Percentiles rank a stretch among this genome's conserved stretches.
Evolutionary conservation across 1,284 basidiomycete genomes (phyloP).

Genomic region (Trichosporon sp.): DNA sequence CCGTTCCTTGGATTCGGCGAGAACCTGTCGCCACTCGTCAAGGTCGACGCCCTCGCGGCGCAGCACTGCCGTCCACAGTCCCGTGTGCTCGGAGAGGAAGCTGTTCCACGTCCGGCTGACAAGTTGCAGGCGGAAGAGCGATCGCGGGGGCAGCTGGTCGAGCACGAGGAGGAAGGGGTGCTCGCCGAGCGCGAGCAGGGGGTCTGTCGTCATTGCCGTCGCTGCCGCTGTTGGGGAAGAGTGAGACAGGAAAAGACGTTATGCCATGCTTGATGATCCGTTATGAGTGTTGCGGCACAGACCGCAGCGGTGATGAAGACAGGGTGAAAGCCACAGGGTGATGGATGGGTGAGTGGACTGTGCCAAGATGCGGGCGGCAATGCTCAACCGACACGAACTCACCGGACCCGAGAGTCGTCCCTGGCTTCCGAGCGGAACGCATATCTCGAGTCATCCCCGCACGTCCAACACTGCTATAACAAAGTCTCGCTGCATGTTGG

Average conservation of each 20-base stretch:
- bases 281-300: not conserved
- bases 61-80: not conserved
- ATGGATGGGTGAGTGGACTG: not conserved
- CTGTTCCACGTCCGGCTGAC: not conserved
- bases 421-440: not conserved
- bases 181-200: constrained; percentile 1
- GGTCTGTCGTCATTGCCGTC: not conserved
- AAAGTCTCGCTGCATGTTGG: not conserved
- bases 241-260: not conserved
- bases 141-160: not conserved
- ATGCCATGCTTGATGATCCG: not conserved
- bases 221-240: not conserved
- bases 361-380: not conserved
- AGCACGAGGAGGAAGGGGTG: not conserved
- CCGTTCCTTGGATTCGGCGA: not conserved
- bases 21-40: not conserved
- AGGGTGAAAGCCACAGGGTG: not conserved
- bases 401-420: not conserved
- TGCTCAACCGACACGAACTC: not conserved
- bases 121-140: not conserved
- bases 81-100: not conserved
- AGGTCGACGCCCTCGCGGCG: not conserved
- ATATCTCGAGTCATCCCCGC: not conserved
- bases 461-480: not conserved
- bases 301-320: not conserved